Percentiles rank a stretch among this genome's conserved stretches.
Evolutionary conservation across 805 yeast species (phyloP).

Genomic region (Pichia gijzeniarum): DNA sequence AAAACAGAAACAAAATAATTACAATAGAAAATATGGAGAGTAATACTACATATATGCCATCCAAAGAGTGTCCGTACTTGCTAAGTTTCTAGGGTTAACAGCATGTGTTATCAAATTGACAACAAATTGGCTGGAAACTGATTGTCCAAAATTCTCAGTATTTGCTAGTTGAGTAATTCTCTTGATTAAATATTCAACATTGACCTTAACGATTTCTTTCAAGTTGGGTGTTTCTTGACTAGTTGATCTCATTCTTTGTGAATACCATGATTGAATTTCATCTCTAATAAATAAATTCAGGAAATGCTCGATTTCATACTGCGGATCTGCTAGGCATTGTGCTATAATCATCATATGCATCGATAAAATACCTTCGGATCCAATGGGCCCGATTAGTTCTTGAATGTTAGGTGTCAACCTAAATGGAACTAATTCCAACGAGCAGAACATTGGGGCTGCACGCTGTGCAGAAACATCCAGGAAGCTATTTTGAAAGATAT

Average conservation of each 20-base stretch:
- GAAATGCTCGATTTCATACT: constrained; percentile 84
- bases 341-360: constrained; percentile 82
- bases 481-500: constrained; percentile 37
- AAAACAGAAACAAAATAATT: background rate
- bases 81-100: constrained; percentile 88
- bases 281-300: constrained; percentile 93
- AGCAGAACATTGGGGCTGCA: constrained; percentile 78
- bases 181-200: constrained; percentile 79
- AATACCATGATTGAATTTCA: constrained; percentile 91
- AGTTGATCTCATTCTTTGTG: constrained; percentile 75
- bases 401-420: constrained; percentile 95
- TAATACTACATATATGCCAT: constrained; percentile 75
- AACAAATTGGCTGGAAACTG: constrained; percentile 81
- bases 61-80: constrained; percentile 87
- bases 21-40: background rate
- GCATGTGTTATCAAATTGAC: constrained; percentile 90
- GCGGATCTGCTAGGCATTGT: constrained; percentile 83
- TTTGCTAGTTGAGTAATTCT: constrained; percentile 68
- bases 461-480: constrained; percentile 44
- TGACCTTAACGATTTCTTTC: constrained; percentile 78
- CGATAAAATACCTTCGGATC: constrained; percentile 85
- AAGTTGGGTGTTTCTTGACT: constrained; percentile 73
- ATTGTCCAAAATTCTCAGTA: constrained; percentile 47
- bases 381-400: constrained; percentile 87
- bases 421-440: constrained; percentile 92